Evolutionary conservation across 1,284 basidiomycete species (phyloP), one percentile per base, ranked within the genome.

Genomic region (Inonotus hispidus): DNA sequence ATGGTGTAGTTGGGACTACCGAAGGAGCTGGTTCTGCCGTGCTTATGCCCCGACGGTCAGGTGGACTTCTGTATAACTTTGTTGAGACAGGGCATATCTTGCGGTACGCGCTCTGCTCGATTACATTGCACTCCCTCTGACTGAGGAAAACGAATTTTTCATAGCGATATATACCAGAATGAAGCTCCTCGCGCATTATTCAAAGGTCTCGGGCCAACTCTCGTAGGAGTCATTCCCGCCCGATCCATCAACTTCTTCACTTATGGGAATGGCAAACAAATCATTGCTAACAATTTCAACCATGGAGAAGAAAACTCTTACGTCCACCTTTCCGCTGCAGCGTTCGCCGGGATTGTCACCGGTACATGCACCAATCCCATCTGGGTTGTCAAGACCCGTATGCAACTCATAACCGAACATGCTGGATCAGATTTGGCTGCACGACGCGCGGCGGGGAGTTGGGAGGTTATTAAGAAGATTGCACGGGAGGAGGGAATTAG

Each of bases 161-260:
- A 27, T 67, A 95, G 93, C 57, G 88, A 94, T 68, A 95, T 96
- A 60, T 92, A 91, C 70, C 83, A 83, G n/a, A 84, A 92, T 63
- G 97, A 99, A 75, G 94, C 95, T 0, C 84, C 91, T 0, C 81
- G 87, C 7, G 96, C 96, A 0, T 77, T 99, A 0, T 98, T 98
- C 79, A 95, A 92, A 71, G 96, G 96, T 55, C 83, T 99, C 2
- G 95, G 93, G 0, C 94, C 97, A 1, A 97, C 94, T 0, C 81
- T 99, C 0, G 93, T 96, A 32, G 97, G 97, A 60, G 95, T 93
- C 59, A 85, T 99, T 38, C 97, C 97, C 0, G 96, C 95, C 0
- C 84, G 93, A 58, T 94, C 94, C 5, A 98, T 99, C 79, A 95
- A 98, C 75, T 99, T 99, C 75, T 99, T 92, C 79, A 92, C 93